Conservation (phyloP, 2,329 filamentous ascomycete species). For the Colletotrichum sp. region DNA sequence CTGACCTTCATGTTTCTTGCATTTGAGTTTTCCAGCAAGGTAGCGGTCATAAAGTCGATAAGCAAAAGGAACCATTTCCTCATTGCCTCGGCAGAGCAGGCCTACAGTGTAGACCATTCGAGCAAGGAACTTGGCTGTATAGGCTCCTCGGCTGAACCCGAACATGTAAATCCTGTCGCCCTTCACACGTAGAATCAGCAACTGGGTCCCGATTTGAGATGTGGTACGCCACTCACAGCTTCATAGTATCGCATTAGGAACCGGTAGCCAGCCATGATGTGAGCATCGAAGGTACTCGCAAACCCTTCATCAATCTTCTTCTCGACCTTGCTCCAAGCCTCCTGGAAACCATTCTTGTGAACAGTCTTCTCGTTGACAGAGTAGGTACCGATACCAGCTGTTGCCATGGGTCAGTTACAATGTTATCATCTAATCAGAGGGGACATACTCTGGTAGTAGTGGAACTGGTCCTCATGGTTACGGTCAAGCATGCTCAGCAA, state of each 20-base stretch:
- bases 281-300: constrained; percentile 52
- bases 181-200: background rate
- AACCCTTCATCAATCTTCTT: constrained; percentile 46
- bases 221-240: too few species aligned
- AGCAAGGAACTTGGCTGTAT: constrained; percentile 56
- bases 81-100: constrained; percentile 55
- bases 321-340: constrained; percentile 38
- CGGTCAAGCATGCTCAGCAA: constrained; percentile 51
- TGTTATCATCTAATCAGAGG: background rate
- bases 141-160: constrained; percentile 58
- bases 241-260: constrained; percentile 60
- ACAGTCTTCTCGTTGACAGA: constrained; percentile 45
- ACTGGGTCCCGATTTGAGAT: too few species aligned
- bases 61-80: constrained; percentile 58
- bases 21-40: constrained; percentile 36
- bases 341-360: constrained; percentile 37
- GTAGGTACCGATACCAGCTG: constrained; percentile 55
- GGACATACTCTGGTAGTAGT: constrained; percentile 53
- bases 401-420: too few species aligned
- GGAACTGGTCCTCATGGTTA: constrained; percentile 45
- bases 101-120: constrained; percentile 56
- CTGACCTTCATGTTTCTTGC: constrained; percentile 28
- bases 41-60: constrained; percentile 47
- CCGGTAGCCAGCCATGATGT: constrained; percentile 56
- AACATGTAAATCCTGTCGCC: constrained; percentile 59